Conservation (phyloP, 2,329 filamentous ascomycete species). For the Apiospora arundinis region DNA sequence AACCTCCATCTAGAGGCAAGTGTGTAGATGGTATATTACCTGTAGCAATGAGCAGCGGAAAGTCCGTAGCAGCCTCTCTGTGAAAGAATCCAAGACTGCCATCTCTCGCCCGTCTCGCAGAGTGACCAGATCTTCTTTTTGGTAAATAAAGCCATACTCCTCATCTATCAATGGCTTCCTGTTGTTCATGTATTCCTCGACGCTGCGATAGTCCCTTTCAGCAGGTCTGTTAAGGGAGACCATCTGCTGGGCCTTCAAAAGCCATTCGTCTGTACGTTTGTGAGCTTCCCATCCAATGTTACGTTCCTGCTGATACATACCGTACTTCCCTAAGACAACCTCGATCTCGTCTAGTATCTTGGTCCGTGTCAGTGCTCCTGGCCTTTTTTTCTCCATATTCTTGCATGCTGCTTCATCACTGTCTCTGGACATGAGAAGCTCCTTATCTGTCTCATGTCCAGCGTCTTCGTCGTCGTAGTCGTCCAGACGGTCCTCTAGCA, state of each 20-base stretch:
- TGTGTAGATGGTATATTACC: not conserved
- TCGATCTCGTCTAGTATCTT: not conserved
- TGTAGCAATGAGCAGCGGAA: slow-evolving; percentile 15
- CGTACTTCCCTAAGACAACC: not conserved
- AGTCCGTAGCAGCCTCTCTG: slow-evolving; percentile 13
- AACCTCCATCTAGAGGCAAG: not conserved
- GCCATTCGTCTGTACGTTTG: not conserved
- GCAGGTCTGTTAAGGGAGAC: slow-evolving; percentile 3
- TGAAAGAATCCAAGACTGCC: slow-evolving; percentile 20
- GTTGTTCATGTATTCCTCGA: not conserved
- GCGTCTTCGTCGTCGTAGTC: not conserved
- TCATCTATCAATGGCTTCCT: not conserved
- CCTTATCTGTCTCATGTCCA: fast-evolving
- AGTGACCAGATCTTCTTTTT: slow-evolving; percentile 22
- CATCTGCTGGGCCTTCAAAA: not conserved
- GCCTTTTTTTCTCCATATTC: not conserved
- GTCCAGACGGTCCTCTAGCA: not conserved
- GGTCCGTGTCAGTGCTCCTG: not conserved
- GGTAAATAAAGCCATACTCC: slow-evolving; percentile 10
- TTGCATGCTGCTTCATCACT: not conserved
- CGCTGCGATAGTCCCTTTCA: not conserved
- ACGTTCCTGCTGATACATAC: not conserved
- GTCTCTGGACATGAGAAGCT: not conserved
- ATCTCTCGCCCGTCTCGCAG: slow-evolving; percentile 20
- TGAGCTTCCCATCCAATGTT: too few relatives aligned